Base-by-base conservation (phyloP, 345 rosid genomes). In the Gynandropsis gynandra region DNA sequence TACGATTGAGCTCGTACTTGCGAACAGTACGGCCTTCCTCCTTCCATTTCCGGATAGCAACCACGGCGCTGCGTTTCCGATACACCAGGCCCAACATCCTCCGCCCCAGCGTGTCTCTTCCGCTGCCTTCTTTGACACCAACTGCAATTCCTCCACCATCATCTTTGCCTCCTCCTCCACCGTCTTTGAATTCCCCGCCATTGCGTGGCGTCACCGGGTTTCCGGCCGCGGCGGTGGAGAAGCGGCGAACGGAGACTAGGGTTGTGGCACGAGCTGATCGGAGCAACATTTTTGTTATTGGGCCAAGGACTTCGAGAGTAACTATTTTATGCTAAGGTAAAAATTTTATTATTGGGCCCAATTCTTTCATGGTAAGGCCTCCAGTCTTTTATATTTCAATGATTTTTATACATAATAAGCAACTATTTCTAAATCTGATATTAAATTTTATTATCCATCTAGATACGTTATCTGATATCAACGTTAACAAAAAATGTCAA, bases 1-100 rank as follows among this genome's bases (percentile, higher is more conserved):
- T 71, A 5, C 96, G 80, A 63, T 85, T 81, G 47, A 85, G 93
- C 70, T 85, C 80, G 77, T 88, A 69, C 65, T 92, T 88, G 33
- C 72, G 75, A 14, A 74, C 86, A 20, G 56, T 31, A 45, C 67
- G 76, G n/a, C 94, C 95, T 70, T 83, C 89, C 54, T 83, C 85
- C 44, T 70, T 73, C 95, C 97, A 81, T 69, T 79, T 72, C 64
- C 56, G 66, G 12, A 87, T 75, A 13, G 81, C 58, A 37, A 80
- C 70, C 14, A 79, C 87, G 42, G 95, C 93, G 40, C 98, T 84
- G 31, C 95, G 87, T 67, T 85, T 87, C 31, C 87, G 44, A 68
- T 80, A 79, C 41, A 68, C 76, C 39, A 92, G 71, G 62, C 82
- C 80, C 16, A 85, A 59, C 27, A 88, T 78, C 67, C 89, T 78